A percentile compares a stretch with the other conserved stretches of the same genome.
Evolutionary conservation across 129 eudicot species (phyloP).

Genomic region (Glebionis coronaria): DNA sequence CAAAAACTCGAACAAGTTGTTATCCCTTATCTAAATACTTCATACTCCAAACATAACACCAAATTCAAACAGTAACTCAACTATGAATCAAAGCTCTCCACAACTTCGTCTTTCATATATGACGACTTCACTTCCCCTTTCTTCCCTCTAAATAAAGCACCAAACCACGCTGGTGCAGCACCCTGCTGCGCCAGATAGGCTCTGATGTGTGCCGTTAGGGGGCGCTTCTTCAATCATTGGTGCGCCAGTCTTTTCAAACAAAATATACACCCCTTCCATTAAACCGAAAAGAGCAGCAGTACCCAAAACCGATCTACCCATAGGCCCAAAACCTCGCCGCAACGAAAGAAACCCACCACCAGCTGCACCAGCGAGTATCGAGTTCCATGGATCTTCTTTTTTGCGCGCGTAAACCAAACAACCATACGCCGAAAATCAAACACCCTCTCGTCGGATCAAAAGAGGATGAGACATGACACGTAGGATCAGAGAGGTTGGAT

Average conservation of each 20-base stretch:
- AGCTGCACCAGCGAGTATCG: slow-evolving; percentile 76
- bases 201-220: slow-evolving; percentile 11
- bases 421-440: too few relatives aligned
- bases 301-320: slow-evolving; percentile 50
- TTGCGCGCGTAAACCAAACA: too few relatives aligned
- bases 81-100: slow-evolving; percentile 32
- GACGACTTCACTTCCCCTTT: slow-evolving; percentile 22
- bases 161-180: slow-evolving; percentile 17
- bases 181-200: neutral
- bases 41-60: too few relatives aligned
- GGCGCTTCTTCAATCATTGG: slow-evolving; percentile 41
- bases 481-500: too few relatives aligned
- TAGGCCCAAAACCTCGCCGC: slow-evolving; percentile 63
- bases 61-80: too few relatives aligned
- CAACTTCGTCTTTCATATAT: slow-evolving; percentile 23
- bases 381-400: slow-evolving; percentile 69
- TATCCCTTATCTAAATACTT: too few relatives aligned
- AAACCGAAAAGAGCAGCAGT: slow-evolving; percentile 65
- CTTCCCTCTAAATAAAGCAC: slow-evolving; percentile 25
- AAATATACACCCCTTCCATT: slow-evolving; percentile 77
- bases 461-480: too few relatives aligned
- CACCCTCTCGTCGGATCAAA: too few relatives aligned
- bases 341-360: slow-evolving; percentile 66
- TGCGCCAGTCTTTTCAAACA: slow-evolving; percentile 46
- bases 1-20: too few relatives aligned